phyloP scores from a whole-genome alignment of 805 yeast species.

The Yamadazyma phyllophila region DNA sequence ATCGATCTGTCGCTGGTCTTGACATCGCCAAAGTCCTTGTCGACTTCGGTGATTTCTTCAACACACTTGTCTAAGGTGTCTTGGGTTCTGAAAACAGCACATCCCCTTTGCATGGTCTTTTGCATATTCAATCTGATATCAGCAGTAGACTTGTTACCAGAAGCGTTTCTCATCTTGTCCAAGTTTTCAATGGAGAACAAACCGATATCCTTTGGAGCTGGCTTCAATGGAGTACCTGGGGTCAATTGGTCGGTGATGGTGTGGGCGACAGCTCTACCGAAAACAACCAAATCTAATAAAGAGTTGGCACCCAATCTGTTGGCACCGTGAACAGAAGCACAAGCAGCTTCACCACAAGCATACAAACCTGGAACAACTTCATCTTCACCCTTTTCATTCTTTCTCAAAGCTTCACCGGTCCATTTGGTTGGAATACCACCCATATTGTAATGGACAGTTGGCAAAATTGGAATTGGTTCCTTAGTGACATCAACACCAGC shows the following conservation, averaged over 20 bases:
- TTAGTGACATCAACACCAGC: constrained; percentile 99
- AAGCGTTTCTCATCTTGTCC: constrained; percentile 82
- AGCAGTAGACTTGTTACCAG: constrained; percentile 81
- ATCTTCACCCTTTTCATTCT: constrained; percentile 86
- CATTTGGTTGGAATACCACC: constrained; percentile 99
- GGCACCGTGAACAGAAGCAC: constrained; percentile 99
- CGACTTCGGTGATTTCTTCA: constrained; percentile 68
- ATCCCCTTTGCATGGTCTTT: constrained; percentile 92
- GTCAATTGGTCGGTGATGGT: constrained; percentile 80
- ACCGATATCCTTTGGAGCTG: constrained; percentile 84
- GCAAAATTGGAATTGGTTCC: constrained; percentile 97
- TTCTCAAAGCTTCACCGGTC: constrained; percentile 89
- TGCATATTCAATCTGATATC: constrained; percentile 91
- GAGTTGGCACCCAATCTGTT: constrained; percentile 99
- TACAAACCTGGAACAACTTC: constrained; percentile 85
- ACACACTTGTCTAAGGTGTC: constrained; percentile 92
- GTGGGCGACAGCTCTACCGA: constrained; percentile 97
- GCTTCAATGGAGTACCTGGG: constrained; percentile 86
- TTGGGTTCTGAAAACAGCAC: constrained; percentile 95
- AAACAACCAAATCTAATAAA: constrained; percentile 90
- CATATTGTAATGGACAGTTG: constrained; percentile 99
- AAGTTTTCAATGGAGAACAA: constrained; percentile 85
- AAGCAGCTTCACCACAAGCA: constrained; percentile 99
- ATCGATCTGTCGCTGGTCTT: constrained; percentile 93
- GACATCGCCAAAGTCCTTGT: constrained; percentile 67